These are phyloP conservation scores for Colletotrichum zoysiae DNA, from an alignment of 2,329 filamentous ascomycete genomes.

Conservation along the genomic window DNA sequence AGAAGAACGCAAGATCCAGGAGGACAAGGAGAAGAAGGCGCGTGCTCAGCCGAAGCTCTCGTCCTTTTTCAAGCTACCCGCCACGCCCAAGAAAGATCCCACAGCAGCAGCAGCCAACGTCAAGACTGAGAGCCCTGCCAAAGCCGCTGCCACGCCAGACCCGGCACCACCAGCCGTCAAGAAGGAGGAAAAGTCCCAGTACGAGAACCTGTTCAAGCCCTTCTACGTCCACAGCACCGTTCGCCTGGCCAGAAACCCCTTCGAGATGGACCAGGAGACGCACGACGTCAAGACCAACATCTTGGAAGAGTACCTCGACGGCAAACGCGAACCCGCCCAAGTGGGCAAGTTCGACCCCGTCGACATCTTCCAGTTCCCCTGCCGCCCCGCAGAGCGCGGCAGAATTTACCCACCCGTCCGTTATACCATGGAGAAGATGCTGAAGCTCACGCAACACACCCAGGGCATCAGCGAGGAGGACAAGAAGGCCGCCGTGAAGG, in stretches of 20 bases:
- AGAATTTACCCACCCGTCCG: constrained; percentile 66
- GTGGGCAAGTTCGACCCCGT: constrained; percentile 56
- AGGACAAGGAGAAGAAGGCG: constrained; percentile 64
- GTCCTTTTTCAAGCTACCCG: constrained; percentile 55
- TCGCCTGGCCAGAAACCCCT: constrained; percentile 72
- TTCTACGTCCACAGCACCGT: constrained; percentile 85
- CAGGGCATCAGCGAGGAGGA: constrained; percentile 53
- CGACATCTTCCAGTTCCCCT: constrained; percentile 60
- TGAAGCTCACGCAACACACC: constrained; percentile 59
- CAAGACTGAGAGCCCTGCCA: constrained; percentile 31
- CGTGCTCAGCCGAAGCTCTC: constrained; percentile 61
- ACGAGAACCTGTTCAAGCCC: constrained; percentile 79
- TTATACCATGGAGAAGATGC: constrained; percentile 70
- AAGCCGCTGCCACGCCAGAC: constrained; percentile 15
- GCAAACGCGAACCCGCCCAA: constrained; percentile 57
- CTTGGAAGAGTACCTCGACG: constrained; percentile 65
- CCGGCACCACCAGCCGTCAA: constrained; percentile 40
- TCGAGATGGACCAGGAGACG: constrained; percentile 69
- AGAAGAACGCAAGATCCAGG: constrained; percentile 54
- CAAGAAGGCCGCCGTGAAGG: constrained; percentile 49
- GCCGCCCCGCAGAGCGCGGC: constrained; percentile 58
- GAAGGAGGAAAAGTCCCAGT: constrained; percentile 61
- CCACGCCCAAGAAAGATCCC: constrained; percentile 55
- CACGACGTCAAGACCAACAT: constrained; percentile 63
- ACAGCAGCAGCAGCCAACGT: neutral